Base-by-base conservation (phyloP, 2,329 filamentous ascomycete genomes). In the Diaporthe longicolla region DNA sequence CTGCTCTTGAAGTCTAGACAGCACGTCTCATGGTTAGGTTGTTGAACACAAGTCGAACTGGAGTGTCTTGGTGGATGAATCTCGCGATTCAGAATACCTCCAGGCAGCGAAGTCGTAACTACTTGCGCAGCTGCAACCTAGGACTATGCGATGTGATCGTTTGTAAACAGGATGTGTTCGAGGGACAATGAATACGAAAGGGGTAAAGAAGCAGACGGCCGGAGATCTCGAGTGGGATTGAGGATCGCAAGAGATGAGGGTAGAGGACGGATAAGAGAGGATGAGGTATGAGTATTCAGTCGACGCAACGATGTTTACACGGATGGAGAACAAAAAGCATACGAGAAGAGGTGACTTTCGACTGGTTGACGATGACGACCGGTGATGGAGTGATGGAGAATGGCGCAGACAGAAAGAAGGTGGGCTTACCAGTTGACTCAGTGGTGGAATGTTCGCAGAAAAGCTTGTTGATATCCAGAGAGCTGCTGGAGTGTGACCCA, bases 41-140 rank as follows among this genome's bases (percentile, higher is more conserved):
- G 10, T 19, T 48, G 8, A n/a, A 0, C 7, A 10, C 19, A 8
- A 8, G 8, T 1, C 19, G 3, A 8, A 1, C 4, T 4, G 4
- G 1, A 26, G 15, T 8, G 8, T 19, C 19, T 4, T 5, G 21
- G 8, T 4, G 8, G 9, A 7, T 24, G 17, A 52, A 26, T 1
- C 6, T 29, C 19, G 7, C 10, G 29, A 24, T 26, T 26, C 19
- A n/a, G 21, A 29, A 66, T 66, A 66, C 48, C 54, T 13, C 10
- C 4, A 37, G 10, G 43, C 19, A 13, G n/a, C 48, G n/a, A 52
- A 21, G n/a, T 15, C n/a, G 24, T 5, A 15, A 3, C 2, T 6
- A 8, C 26, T 21, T 8, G 9, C 26, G 24, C 2, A n/a, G n/a
- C n/a, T n/a, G 15, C 7, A 13, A 4, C 19, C 13, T 37, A 10